These are phyloP conservation scores for Chlamydomonas schloesseri DNA, from an alignment of 139 green algal species.

Conservation along the genomic window DNA sequence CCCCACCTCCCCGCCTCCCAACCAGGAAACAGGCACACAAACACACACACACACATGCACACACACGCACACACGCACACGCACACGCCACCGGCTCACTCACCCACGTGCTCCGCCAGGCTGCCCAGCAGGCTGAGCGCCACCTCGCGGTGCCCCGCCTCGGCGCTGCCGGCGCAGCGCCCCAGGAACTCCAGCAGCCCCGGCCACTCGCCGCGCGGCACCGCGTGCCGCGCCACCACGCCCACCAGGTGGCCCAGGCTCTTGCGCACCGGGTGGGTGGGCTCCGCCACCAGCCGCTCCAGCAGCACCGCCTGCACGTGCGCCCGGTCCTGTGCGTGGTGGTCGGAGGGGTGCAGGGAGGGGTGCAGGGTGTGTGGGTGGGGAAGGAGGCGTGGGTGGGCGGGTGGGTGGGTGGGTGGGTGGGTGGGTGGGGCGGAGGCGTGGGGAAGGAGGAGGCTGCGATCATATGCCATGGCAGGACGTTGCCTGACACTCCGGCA, in stretches of 20 bases:
- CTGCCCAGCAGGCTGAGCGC: conserved; percentile 74
- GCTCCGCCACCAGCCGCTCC: conserved; percentile 66
- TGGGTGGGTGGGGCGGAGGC: too few relatives aligned
- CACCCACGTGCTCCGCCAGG: conserved; percentile 73
- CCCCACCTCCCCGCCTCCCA: not conserved
- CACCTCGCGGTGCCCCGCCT: conserved; percentile 69
- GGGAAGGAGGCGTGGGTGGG: too few relatives aligned
- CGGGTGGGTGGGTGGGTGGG: not conserved
- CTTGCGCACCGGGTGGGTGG: conserved; percentile 63
- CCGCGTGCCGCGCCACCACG: conserved; percentile 63
- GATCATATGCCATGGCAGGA: too few relatives aligned
- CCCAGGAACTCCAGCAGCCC: conserved; percentile 72
- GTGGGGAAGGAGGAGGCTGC: too few relatives aligned
- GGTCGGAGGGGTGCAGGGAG: not conserved
- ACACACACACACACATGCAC: too few relatives aligned
- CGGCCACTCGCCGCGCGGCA: conserved; percentile 71
- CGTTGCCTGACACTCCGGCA: too few relatives aligned
- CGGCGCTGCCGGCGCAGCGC: conserved; percentile 53
- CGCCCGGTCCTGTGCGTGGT: conserved; percentile 13
- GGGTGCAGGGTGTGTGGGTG: not conserved
- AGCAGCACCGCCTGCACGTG: conserved; percentile 66
- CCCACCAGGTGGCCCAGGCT: conserved; percentile 66
- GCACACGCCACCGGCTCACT: not conserved
- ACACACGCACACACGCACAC: too few relatives aligned
- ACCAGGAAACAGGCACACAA: too few relatives aligned